Evolutionary conservation across 1,284 basidiomycete genomes (phyloP), one percentile per base, ranked within the genome.

Genomic region (Marasmius sp.): DNA sequence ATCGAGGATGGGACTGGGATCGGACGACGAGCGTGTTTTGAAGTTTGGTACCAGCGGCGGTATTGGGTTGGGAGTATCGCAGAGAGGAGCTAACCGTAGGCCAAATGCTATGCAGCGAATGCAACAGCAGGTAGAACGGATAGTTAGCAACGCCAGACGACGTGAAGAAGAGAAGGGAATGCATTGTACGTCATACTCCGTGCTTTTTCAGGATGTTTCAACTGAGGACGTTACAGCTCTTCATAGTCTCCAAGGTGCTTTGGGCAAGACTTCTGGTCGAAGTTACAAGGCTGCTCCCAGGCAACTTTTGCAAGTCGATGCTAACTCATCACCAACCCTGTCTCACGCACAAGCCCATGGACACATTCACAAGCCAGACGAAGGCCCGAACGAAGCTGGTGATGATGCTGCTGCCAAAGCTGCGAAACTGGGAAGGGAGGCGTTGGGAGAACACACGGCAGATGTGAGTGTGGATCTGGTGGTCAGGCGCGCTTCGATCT

Each of bases 101-200:
- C 94, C 94, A 53, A 97, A 90, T 72, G 97, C 96, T 0, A 96
- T 99, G 94, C 92, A 96, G 70, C 86, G 94, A 63, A 96, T 99
- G 93, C 94, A 97, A 68, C 89, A 94, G 64, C 97, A 99, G 73
- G 97, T 99, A 12, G 96, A 98, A 77, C 83, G 97, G 62, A 93
- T 99, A 66, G 95, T 99, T 18, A 95, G 91, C 69, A 95, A 93
- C 72, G 93, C 95, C 2, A 88, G 94, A 67, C 82, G 92, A 74
- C 85, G 93, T 66, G 92, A 95, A 73, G 91, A 88, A 74, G 90
- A 92, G 71, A 93, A 91, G 71, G 87, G 87, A 12, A 67, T 86
- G 50, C 82, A 88, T 67, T 88, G 89, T 92, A 66, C 70, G 83
- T 77, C 10, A 58, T 27, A 14, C 27, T 27, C n/a, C 20, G n/a